phyloP scores from a whole-genome alignment of 805 yeast genomes.

The Candida saitoana region DNA sequence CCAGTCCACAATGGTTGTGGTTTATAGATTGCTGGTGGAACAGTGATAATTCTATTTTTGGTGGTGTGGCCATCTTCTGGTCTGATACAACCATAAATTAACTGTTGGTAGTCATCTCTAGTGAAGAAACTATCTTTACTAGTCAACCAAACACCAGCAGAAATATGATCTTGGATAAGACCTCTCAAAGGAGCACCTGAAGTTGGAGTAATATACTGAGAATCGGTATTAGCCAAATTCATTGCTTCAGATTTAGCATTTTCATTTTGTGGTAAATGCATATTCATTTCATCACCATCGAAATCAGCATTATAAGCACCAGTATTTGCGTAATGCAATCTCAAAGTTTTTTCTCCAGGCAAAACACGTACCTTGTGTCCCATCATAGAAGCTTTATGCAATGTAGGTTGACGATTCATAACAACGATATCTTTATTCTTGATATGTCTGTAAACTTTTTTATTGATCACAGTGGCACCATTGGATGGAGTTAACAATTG shows the following conservation, averaged over 20 bases:
- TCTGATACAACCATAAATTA: slow-evolving; percentile 87
- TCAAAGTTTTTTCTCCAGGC: slow-evolving; percentile 94
- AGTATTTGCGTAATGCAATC: slow-evolving; percentile 97
- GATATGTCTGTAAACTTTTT: slow-evolving; percentile 92
- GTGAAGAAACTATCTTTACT: slow-evolving; percentile 88
- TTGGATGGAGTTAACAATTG: slow-evolving; percentile 85
- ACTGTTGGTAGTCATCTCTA: slow-evolving; percentile 88
- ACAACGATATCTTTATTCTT: slow-evolving; percentile 91
- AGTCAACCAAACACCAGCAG: slow-evolving; percentile 98
- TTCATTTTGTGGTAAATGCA: slow-evolving; percentile 99
- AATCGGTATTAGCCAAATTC: slow-evolving; percentile 92
- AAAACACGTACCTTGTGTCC: slow-evolving; percentile 96
- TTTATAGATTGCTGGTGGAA: slow-evolving; percentile 85
- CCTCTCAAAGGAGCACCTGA: slow-evolving; percentile 99
- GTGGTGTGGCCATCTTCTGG: slow-evolving; percentile 97
- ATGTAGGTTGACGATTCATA: slow-evolving; percentile 98
- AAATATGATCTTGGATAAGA: slow-evolving; percentile 96
- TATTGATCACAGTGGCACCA: slow-evolving; percentile 65
- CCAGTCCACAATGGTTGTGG: slow-evolving; percentile 97
- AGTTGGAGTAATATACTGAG: slow-evolving; percentile 96
- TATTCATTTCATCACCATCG: slow-evolving; percentile 99
- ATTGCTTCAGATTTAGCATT: slow-evolving; percentile 95
- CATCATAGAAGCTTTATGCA: slow-evolving; percentile 99
- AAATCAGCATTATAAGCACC: slow-evolving; percentile 99
- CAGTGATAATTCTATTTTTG: slow-evolving; percentile 58